These are phyloP conservation scores for Bruguiera sexangula DNA, from an alignment of 345 rosid genomes.

Conservation along the genomic window DNA sequence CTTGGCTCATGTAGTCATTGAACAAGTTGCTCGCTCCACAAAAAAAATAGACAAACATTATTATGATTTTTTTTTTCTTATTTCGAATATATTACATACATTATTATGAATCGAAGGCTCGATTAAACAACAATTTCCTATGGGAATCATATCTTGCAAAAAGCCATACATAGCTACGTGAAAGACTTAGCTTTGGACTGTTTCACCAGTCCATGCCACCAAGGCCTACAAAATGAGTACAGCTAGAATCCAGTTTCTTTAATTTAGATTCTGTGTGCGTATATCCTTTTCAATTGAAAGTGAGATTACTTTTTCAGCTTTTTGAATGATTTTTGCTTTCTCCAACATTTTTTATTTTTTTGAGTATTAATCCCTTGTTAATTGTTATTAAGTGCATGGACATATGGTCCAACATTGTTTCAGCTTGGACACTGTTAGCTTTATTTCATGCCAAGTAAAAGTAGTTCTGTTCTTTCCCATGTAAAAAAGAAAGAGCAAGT, in stretches of 20 bases:
- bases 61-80: background rate
- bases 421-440: conserved; percentile 15
- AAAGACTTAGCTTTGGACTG: conserved; percentile 11
- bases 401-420: conserved; percentile 27
- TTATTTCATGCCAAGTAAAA: background rate
- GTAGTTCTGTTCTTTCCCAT: conserved; percentile 9
- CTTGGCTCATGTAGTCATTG: conserved; percentile 31
- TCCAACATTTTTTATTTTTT: conserved; percentile 1
- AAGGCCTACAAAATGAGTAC: conserved; percentile 27
- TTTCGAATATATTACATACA: background rate
- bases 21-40: conserved; percentile 29
- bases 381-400: conserved; percentile 20
- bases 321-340: conserved; percentile 14
- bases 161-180: conserved; percentile 23
- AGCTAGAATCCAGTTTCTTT: conserved; percentile 36
- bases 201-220: conserved; percentile 40
- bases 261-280: conserved; percentile 27
- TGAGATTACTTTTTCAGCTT: conserved; percentile 34
- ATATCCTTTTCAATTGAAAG: conserved; percentile 14
- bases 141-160: conserved; percentile 32
- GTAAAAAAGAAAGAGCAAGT: no score
- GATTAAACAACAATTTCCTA: conserved; percentile 21
- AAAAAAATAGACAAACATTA: conserved; percentile 14
- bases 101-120: conserved; percentile 33
- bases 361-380: conserved; percentile 4